Base-by-base conservation (phyloP, 257 asterid species). In the Forsythia suspensa region DNA sequence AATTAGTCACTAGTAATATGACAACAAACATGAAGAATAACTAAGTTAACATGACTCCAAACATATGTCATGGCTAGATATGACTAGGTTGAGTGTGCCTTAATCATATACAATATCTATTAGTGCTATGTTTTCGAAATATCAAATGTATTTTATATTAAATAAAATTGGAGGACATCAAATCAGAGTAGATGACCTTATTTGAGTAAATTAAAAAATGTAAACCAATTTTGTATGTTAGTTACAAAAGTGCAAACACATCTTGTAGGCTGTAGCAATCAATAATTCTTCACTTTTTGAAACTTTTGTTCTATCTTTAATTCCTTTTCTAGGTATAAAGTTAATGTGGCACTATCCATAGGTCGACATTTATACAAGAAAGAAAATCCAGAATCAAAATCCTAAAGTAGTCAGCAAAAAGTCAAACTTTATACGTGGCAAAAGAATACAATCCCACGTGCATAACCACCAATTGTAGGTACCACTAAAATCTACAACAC, bases 371-470 rank as follows among this genome's bases (percentile, higher is more conserved):
- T 21, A 29, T 29, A 29, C 34, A 24, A 29, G 9, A 63, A 63
- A 2, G 1, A 2, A 61, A 21, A n/a, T 59, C 59, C 29, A 48
- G 21, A 43, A 8, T 24, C 52, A 51, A 83, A 75, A 51, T 1
- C 59, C 39, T 1, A 42, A 73, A 43, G 3, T 18, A 18, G 83
- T 81, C 83, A 84, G 40, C 76, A 59, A 41, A 59, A 78, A 75
- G 83, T 81, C 85, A 77, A 84, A 75, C 11, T 4, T 24, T 16
- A 13, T 66, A 84, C 85, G 81, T 84, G 85, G 41, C 36, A 40
- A 78, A 69, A 16, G 4, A 0, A 0, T 3, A 20, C 8, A 20
- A 36, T 18, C 57, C 77, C 83, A 75, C 83, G 83, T 74, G 81
- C 79, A 51, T 51, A 20, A 18, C 74, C 76, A 11, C 65, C 42